These are phyloP conservation scores for Camellia sinensis DNA, from an alignment of 148 eudicot genomes.

Conservation along the genomic window DNA sequence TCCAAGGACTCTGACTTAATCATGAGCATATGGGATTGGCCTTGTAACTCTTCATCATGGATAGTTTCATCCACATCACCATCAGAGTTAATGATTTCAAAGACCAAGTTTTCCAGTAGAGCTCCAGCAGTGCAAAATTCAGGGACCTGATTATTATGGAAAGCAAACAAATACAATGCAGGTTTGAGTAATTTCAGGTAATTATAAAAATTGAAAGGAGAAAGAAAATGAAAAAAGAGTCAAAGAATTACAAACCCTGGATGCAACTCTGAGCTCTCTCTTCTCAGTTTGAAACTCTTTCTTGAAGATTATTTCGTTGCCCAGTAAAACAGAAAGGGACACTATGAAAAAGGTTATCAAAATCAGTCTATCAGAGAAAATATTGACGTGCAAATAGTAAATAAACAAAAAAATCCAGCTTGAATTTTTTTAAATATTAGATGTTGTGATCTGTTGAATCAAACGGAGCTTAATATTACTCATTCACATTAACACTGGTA, in stretches of 20 bases:
- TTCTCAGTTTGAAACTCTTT: slow-evolving; percentile 40
- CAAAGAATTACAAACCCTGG: slow-evolving; percentile 33
- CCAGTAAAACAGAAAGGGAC: slow-evolving; percentile 34
- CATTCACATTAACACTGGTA: too few relatives aligned
- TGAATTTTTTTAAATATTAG: too few relatives aligned
- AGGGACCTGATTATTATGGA: slow-evolving; percentile 41
- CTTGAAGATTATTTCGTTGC: slow-evolving; percentile 20
- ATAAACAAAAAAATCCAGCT: background rate
- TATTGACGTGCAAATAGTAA: background rate
- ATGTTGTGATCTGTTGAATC: too few relatives aligned
- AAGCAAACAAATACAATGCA: background rate
- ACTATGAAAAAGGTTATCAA: slow-evolving; percentile 27
- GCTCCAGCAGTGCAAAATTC: slow-evolving; percentile 46
- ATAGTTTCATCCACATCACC: slow-evolving; percentile 51
- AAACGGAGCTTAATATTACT: too few relatives aligned
- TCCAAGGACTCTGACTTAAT: slow-evolving; percentile 32
- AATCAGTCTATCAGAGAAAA: background rate
- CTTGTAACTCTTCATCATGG: slow-evolving; percentile 41
- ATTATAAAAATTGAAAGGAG: background rate
- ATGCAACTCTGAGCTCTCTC: slow-evolving; percentile 48
- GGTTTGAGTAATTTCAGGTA: background rate
- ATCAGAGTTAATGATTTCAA: slow-evolving; percentile 45
- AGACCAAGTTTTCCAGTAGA: slow-evolving; percentile 38
- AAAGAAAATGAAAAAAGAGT: slow-evolving; percentile 1
- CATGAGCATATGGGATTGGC: slow-evolving; percentile 39